Evolutionary conservation across 1,284 basidiomycete genomes (phyloP).

Genomic region (Irpex sp.): DNA sequence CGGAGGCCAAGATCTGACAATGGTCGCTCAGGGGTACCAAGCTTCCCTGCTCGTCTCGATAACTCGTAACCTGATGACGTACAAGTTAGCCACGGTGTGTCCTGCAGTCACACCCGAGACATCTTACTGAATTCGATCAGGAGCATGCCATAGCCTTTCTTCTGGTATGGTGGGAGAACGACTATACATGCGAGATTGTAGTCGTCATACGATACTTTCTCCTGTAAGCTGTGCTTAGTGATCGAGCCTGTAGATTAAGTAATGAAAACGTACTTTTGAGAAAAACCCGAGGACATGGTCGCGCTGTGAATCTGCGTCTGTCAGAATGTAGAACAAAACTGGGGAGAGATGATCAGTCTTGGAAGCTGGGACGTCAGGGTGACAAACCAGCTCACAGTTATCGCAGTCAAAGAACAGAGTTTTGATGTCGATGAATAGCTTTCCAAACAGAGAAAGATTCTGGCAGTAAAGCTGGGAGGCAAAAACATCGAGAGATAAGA

Average conservation of each 20-base stretch:
- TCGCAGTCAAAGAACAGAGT: constrained; percentile 94
- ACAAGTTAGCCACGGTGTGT: not conserved
- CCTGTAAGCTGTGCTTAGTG: constrained; percentile 43
- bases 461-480: constrained; percentile 84
- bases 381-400: constrained; percentile 51
- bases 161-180: constrained; percentile 91
- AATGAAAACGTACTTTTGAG: constrained; percentile 65
- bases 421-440: constrained; percentile 99
- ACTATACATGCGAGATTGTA: constrained; percentile 98
- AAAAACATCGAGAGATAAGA: not conserved
- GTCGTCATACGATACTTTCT: constrained; percentile 94
- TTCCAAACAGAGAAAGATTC: constrained; percentile 93
- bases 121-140: constrained; percentile 96
- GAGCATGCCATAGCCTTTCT: constrained; percentile 88
- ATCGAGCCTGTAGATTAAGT: not conserved
- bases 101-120: not conserved
- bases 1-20: constrained; percentile 90
- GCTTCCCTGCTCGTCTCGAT: constrained; percentile 70
- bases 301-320: constrained; percentile 75
- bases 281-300: constrained; percentile 92
- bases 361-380: constrained; percentile 2
- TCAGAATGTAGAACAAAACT: constrained; percentile 93
- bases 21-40: constrained; percentile 94
- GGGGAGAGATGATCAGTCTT: constrained; percentile 2
- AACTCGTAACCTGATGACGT: constrained; percentile 78